Evolutionary conservation across 169 alveolate genomes (phyloP).

Genomic region (Plasmodium ovale): DNA sequence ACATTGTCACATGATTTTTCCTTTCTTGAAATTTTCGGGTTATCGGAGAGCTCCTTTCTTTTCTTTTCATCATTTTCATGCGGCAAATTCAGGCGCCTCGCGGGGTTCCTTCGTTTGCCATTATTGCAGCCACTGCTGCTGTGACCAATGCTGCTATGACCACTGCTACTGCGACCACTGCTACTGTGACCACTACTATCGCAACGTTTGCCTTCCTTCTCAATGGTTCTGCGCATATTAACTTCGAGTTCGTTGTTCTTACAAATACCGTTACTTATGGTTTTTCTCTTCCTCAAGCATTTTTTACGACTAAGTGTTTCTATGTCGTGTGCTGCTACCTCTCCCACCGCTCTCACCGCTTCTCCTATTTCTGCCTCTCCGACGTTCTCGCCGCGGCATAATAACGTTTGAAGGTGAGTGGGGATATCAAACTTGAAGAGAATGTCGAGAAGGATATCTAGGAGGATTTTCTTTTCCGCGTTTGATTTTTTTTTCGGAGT

Average conservation of each 20-base stretch:
- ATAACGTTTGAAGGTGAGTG: not conserved
- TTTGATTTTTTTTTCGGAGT: not conserved
- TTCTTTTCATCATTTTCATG: no score
- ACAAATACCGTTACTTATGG: not conserved
- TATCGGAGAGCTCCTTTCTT: no score
- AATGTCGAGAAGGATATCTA: conserved; percentile 18
- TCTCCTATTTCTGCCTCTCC: no score
- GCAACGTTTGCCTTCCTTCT: not conserved
- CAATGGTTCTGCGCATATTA: not conserved
- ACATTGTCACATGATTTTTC: no score
- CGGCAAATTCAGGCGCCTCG: no score
- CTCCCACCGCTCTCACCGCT: not conserved
- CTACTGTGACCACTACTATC: no score
- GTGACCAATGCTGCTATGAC: no score
- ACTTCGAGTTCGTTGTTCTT: not conserved
- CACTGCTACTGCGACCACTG: no score
- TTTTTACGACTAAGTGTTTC: not conserved
- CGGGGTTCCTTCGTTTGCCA: no score
- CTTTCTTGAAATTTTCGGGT: no score
- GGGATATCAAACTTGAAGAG: not conserved
- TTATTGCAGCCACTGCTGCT: no score
- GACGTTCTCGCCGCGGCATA: no score
- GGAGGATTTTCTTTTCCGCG: conserved; percentile 9
- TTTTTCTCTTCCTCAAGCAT: not conserved
- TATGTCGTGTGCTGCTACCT: not conserved